phyloP scores from a whole-genome alignment of 2,329 filamentous ascomycete genomes.

The Botrytis cinerea region DNA sequence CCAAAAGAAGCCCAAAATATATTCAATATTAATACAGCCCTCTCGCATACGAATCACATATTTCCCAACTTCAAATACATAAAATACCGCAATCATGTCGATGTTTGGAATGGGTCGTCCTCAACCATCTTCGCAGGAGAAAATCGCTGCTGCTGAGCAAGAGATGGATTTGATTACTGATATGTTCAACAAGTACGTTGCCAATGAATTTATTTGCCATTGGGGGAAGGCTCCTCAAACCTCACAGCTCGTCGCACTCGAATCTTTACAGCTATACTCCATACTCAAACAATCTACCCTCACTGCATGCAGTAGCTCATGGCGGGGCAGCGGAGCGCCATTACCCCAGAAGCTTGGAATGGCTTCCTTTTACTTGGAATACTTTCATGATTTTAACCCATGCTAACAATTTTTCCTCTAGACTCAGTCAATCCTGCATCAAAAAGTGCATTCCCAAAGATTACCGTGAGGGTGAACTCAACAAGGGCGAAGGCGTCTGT shows the following conservation, averaged over 20 bases:
- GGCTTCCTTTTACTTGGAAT: neutral
- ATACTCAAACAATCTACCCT: conserved; percentile 5
- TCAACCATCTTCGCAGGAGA: conserved; percentile 92
- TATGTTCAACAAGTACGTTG: conserved; percentile 89
- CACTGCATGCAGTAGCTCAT: conserved; percentile 1
- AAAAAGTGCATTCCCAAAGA: conserved; percentile 90
- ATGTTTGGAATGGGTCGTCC: conserved; percentile 73
- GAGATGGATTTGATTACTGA: conserved; percentile 98
- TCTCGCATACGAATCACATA: neutral
- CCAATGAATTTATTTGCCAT: conserved; percentile 16
- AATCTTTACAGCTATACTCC: neutral
- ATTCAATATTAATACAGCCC: neutral
- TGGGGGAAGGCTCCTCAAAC: neutral
- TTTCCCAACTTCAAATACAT: neutral
- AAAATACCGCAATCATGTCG: conserved; percentile 56
- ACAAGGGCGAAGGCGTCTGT: conserved; percentile 98
- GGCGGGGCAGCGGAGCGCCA: neutral
- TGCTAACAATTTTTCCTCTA: conserved; percentile 43
- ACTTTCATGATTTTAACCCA: neutral
- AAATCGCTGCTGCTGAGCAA: conserved; percentile 93
- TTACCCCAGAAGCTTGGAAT: neutral
- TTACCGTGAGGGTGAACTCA: conserved; percentile 94
- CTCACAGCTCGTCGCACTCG: neutral
- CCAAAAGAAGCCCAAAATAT: neutral
- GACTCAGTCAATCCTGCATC: conserved; percentile 84